A percentile compares a stretch with the other conserved stretches of the same genome.
phyloP scores from a whole-genome alignment of 345 rosid species.

The Eutrema yunnanense region DNA sequence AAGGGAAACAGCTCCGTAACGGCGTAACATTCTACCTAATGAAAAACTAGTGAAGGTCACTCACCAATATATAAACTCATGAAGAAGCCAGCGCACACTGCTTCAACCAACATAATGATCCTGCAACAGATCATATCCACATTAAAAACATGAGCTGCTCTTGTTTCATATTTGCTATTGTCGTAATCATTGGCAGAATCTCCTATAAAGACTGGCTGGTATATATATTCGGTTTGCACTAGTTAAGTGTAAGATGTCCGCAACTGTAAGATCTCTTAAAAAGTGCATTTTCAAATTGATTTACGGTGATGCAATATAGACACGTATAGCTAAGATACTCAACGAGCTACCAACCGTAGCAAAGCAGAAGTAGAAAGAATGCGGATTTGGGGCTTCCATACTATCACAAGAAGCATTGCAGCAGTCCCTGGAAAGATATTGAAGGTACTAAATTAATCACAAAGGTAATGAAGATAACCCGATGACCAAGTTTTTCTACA shows the following conservation, averaged over 20 bases:
- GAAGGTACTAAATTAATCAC: neutral
- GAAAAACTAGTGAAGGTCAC: constrained; percentile 6
- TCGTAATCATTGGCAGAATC: neutral
- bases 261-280: neutral
- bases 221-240: too few relatives aligned
- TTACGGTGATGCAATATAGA: neutral
- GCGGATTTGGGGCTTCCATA: constrained; percentile 61
- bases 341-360: constrained; percentile 46
- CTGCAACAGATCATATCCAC: constrained; percentile 44
- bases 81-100: constrained; percentile 70
- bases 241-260: too few relatives aligned
- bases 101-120: constrained; percentile 79
- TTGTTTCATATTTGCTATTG: neutral
- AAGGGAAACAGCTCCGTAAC: neutral
- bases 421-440: constrained; percentile 56
- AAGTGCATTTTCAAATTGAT: neutral
- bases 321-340: neutral
- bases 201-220: neutral
- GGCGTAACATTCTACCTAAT: neutral
- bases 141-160: neutral
- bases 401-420: constrained; percentile 80
- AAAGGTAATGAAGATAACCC: neutral
- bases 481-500: neutral
- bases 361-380: constrained; percentile 60
- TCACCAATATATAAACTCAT: constrained; percentile 81